A percentile compares a stretch with the other conserved stretches of the same genome.
These are phyloP conservation scores for Capsicum chinense DNA, from an alignment of 257 asterid genomes.

Conservation along the genomic window DNA sequence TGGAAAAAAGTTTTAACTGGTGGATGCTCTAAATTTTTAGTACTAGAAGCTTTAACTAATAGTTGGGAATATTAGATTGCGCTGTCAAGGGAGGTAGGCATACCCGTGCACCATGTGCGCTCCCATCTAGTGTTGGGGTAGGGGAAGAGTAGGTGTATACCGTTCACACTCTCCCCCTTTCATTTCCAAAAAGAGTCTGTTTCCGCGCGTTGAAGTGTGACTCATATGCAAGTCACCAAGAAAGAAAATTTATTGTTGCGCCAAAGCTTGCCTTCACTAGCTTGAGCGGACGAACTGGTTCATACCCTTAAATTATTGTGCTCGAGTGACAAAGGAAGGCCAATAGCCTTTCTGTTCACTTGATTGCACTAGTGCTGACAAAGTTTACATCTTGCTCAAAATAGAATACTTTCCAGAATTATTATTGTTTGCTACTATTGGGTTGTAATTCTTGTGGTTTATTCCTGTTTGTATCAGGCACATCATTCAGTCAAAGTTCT, in stretches of 20 bases:
- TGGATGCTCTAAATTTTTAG: background rate
- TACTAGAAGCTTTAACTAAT: constrained; percentile 1
- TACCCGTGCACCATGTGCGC: background rate
- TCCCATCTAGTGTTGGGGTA: background rate
- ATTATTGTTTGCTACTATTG: background rate
- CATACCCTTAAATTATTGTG: background rate
- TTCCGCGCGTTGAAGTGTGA: background rate
- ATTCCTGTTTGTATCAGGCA: constrained; percentile 51
- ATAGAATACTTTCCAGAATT: constrained; percentile 3
- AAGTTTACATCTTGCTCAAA: constrained; percentile 19
- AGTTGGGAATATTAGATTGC: background rate
- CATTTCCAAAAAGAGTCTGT: constrained; percentile 2
- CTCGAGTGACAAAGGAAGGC: constrained; percentile 6
- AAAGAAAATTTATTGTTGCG: background rate
- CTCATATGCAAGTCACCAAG: background rate
- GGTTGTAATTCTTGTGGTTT: constrained; percentile 3
- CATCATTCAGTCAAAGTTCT: constrained; percentile 72
- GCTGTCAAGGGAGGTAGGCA: background rate
- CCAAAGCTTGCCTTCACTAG: background rate
- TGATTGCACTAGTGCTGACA: constrained; percentile 7
- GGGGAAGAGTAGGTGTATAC: constrained; percentile 7
- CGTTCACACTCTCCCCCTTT: background rate
- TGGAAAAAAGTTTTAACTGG: background rate
- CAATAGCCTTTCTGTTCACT: constrained; percentile 3
- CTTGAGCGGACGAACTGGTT: background rate